Evolutionary conservation across 2,329 filamentous ascomycete species (phyloP).

Genomic region (Paecilomyces sp.): DNA sequence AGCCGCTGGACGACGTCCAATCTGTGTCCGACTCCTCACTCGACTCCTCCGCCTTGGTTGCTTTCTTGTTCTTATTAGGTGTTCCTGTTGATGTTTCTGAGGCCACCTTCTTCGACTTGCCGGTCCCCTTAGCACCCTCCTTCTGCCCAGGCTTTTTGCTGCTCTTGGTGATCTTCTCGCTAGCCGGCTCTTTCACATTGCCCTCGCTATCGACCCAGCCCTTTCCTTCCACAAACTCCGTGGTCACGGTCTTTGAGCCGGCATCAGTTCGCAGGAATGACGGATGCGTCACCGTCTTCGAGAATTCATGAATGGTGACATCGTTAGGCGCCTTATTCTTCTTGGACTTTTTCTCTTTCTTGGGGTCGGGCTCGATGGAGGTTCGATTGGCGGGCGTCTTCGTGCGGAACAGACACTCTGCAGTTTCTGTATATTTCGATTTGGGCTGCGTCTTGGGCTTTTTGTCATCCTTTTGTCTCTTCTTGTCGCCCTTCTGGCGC

Average conservation of each 20-base stretch:
- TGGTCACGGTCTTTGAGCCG: conserved; percentile 41
- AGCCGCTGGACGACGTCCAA: conserved; percentile 31
- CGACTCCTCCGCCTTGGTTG: conserved; percentile 8
- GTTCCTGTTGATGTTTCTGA: conserved; percentile 1
- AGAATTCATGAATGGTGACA: conserved; percentile 79
- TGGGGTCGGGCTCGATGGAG: conserved; percentile 19
- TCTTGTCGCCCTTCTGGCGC: conserved; percentile 41
- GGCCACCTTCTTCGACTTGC: conserved; percentile 9
- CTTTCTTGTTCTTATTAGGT: conserved; percentile 8
- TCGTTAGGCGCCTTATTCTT: conserved; percentile 57
- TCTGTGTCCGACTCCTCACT: conserved; percentile 19
- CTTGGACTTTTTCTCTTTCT: conserved; percentile 44
- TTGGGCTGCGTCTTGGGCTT: conserved; percentile 52
- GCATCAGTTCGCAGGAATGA: conserved; percentile 63
- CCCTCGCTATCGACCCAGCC: conserved; percentile 83
- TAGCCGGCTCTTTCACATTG: conserved; percentile 51
- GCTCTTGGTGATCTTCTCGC: conserved; percentile 20
- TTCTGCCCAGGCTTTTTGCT: conserved; percentile 23
- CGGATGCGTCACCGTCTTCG: conserved; percentile 73
- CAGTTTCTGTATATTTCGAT: conserved; percentile 72
- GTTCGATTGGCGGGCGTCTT: conserved; percentile 57
- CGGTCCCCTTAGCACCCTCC: conserved; percentile 23
- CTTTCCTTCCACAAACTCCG: conserved; percentile 71
- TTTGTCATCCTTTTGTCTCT: conserved; percentile 49
- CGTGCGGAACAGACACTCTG: conserved; percentile 81